phyloP scores from a whole-genome alignment of 2,329 filamentous ascomycete genomes.

The Sarocladium kiliense region DNA sequence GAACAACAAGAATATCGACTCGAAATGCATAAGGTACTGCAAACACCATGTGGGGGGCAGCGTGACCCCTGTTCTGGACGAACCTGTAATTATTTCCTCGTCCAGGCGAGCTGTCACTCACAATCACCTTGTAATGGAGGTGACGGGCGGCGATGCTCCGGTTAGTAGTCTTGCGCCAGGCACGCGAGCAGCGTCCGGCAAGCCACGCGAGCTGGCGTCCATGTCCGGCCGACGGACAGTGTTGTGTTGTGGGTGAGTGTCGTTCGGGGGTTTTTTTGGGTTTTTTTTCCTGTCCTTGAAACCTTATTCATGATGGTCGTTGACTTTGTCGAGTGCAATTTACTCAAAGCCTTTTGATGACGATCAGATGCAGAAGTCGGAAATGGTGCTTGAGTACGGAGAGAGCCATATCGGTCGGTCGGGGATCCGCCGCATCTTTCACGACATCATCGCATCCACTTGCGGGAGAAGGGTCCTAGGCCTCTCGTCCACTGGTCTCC shows the following conservation, averaged over 20 bases:
- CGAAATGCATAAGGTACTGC: too few relatives aligned
- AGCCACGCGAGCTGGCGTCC: slow-evolving; percentile 3
- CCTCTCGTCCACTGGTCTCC: background rate
- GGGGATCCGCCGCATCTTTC: background rate
- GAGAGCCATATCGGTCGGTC: background rate
- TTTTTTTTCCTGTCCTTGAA: background rate
- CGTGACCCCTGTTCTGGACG: background rate
- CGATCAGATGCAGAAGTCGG: too few relatives aligned
- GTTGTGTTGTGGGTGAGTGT: background rate
- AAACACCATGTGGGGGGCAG: background rate
- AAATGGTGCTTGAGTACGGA: background rate
- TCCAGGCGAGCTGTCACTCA: background rate
- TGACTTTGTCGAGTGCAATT: too few relatives aligned
- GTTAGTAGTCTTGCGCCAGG: background rate
- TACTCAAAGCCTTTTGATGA: too few relatives aligned
- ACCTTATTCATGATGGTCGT: too few relatives aligned
- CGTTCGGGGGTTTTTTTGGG: background rate
- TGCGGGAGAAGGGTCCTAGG: background rate
- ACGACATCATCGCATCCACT: slow-evolving; percentile 8
- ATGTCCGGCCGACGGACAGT: background rate
- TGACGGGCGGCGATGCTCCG: background rate
- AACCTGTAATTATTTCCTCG: background rate
- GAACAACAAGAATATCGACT: too few relatives aligned
- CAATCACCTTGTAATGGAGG: background rate
- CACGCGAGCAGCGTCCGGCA: background rate